Conservation (phyloP, 225 moss, liverwort and hornwort genomes). For the Bryoerythrophyllum caledonicum region DNA sequence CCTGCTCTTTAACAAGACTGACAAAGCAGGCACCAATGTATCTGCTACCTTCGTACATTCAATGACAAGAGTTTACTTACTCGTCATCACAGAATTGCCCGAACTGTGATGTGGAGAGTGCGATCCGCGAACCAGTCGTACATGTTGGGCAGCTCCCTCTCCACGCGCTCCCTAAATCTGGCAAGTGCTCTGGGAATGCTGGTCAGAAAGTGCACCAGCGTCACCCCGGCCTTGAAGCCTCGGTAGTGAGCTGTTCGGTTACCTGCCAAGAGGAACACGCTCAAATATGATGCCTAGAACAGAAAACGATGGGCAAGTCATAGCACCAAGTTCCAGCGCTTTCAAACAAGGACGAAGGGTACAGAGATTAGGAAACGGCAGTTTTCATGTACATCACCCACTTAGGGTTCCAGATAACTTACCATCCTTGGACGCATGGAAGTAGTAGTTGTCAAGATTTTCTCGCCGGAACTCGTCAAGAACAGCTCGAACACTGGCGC, state of each 20-base stretch:
- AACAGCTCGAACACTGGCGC: conserved; percentile 51
- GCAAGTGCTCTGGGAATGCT: conserved; percentile 51
- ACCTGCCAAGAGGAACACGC: conserved; percentile 42
- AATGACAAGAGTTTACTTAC: neutral
- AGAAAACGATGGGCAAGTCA: neutral
- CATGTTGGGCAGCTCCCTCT: conserved; percentile 71
- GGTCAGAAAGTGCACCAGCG: conserved; percentile 78
- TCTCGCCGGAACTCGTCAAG: conserved; percentile 63
- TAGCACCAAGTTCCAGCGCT: neutral
- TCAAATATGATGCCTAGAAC: neutral
- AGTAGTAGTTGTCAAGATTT: conserved; percentile 75
- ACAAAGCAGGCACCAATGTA: neutral
- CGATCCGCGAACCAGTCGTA: conserved; percentile 90
- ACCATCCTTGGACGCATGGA: conserved; percentile 71
- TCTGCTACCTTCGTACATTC: neutral
- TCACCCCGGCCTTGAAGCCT: conserved; percentile 59
- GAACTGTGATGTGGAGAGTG: conserved; percentile 79
- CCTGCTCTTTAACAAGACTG: neutral
- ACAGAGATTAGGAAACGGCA: no score
- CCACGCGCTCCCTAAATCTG: conserved; percentile 68
- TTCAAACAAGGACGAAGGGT: neutral
- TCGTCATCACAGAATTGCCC: conserved; percentile 49
- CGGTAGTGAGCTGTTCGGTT: conserved; percentile 81
- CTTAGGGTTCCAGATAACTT: neutral
- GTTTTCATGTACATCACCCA: neutral